Evolutionary conservation across 495 filamentous ascomycete genomes (phyloP).

Genomic region (Chlorociboria aeruginascens): DNA sequence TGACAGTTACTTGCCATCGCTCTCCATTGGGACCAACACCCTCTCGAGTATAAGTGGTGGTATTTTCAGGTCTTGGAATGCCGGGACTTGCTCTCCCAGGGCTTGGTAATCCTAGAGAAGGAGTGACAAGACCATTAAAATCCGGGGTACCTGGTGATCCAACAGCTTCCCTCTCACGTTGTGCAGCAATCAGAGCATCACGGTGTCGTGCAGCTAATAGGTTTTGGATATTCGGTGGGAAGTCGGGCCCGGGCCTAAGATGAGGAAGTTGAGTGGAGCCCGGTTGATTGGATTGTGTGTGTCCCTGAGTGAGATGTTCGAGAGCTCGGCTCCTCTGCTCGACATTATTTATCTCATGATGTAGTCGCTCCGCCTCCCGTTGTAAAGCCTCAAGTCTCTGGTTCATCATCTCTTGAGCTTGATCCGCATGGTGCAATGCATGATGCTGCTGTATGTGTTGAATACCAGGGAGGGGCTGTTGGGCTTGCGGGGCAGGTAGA

Average conservation of each 20-base stretch:
- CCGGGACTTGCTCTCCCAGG: constrained; percentile 18
- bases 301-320: constrained; percentile 2
- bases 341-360: constrained; percentile 15
- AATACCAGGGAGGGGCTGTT: constrained; percentile 17
- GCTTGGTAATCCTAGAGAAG: neutral
- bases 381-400: constrained; percentile 16
- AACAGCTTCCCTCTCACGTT: constrained; percentile 24
- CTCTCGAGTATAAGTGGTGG: constrained; percentile 24
- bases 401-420: constrained; percentile 7
- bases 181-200: constrained; percentile 2
- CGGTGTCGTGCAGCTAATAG: neutral
- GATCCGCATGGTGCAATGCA: constrained; percentile 10
- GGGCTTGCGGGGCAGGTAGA: constrained; percentile 13
- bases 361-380: constrained; percentile 14
- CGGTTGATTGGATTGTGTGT: neutral
- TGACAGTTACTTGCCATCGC: constrained; percentile 22
- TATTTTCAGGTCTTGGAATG: constrained; percentile 24
- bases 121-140: neutral
- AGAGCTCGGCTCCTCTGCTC: constrained; percentile 10
- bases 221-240: neutral
- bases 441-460: constrained; percentile 15
- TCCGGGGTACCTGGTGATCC: constrained; percentile 12
- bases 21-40: constrained; percentile 25
- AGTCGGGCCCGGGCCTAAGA: neutral
- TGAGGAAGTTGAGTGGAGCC: neutral